Base-by-base conservation (phyloP, 305 asterid genomes). In the Fraxinus ornus region DNA sequence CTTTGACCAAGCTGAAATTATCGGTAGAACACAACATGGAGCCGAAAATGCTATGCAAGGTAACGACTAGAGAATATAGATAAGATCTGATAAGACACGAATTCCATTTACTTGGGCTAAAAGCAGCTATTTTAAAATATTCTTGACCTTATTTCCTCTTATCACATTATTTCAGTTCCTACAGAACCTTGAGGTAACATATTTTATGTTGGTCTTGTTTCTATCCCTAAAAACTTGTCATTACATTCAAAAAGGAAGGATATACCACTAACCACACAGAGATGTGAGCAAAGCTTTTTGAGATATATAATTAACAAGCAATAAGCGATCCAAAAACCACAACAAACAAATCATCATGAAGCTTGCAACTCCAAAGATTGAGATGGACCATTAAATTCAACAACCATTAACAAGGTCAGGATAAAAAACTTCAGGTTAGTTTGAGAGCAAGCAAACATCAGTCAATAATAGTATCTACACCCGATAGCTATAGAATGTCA, bases 371-470 rank as follows among this genome's bases (percentile, higher is more conserved):
- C 75, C 41, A 75, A 12, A 30, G 19, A 78, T 47, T 76, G 35
- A 22, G 33, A 66, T 26, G 17, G 21, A 24, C 66, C 33, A 37
- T 57, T 70, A 36, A 5, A 47, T 36, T 62, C 79, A 80, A 66
- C 37, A 41, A 73, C 70, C 6, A 47, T 17, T 26, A 81, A 55
- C 76, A 2, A 52, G 62, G 26, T 62, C 19, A 74, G 33, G 76
- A 71, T 68, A 75, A 37, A 22, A 37, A 81, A 10, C 22, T n/a
- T 44, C 49, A 82, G 21, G 72, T 79, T 39, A 41, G 30, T 72
- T 66, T 24, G 71, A 55, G 57, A 37, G 71, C 76, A 81, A 66
- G 76, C 21, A 33, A 83, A 71, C 66, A 83, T 79, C 60, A 75
- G 64, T 57, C 57, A 28, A 78, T 49, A 26, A 26, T 35, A 30